These are phyloP conservation scores for Yamadazyma triangularis DNA, from an alignment of 1,139 yeast species.

Conservation along the genomic window DNA sequence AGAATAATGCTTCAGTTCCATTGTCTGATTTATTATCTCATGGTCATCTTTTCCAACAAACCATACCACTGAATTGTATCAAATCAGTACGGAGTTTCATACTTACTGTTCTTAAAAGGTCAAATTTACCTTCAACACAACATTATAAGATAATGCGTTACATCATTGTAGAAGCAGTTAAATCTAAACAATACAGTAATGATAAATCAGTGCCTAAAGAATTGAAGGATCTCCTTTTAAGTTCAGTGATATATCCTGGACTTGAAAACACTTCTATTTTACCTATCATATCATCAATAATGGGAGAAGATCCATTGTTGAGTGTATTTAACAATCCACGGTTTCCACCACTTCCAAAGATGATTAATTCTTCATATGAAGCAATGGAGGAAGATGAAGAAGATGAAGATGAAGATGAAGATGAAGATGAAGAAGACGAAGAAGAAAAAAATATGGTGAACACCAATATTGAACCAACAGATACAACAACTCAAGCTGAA, in stretches of 20 bases:
- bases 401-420: conserved; percentile 9
- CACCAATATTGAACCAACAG: too few species aligned
- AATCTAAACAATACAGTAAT: conserved; percentile 20
- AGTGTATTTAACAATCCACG: conserved; percentile 71
- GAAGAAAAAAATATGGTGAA: conserved; percentile 1
- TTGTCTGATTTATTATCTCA: conserved; percentile 72
- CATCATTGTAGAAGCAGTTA: conserved; percentile 45
- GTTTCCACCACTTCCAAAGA: conserved; percentile 58
- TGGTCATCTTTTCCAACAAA: conserved; percentile 49
- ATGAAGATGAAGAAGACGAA: conserved; percentile 14
- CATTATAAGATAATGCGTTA: conserved; percentile 59
- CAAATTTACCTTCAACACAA: conserved; percentile 57
- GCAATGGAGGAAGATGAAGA: conserved; percentile 11
- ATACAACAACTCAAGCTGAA: too few species aligned
- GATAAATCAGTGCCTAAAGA: conserved; percentile 25
- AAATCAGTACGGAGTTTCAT: conserved; percentile 46
- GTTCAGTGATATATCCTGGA: conserved; percentile 63
- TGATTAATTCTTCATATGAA: conserved; percentile 21
- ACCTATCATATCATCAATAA: conserved; percentile 60
- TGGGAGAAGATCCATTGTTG: conserved; percentile 38
- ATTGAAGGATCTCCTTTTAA: conserved; percentile 40
- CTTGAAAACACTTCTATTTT: conserved; percentile 56
- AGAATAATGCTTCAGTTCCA: conserved; percentile 40
- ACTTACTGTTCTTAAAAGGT: conserved; percentile 41
- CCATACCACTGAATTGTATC: conserved; percentile 36